These are phyloP conservation scores for Coelastrella sp. DNA, from an alignment of 139 green algal species.

Conservation along the genomic window DNA sequence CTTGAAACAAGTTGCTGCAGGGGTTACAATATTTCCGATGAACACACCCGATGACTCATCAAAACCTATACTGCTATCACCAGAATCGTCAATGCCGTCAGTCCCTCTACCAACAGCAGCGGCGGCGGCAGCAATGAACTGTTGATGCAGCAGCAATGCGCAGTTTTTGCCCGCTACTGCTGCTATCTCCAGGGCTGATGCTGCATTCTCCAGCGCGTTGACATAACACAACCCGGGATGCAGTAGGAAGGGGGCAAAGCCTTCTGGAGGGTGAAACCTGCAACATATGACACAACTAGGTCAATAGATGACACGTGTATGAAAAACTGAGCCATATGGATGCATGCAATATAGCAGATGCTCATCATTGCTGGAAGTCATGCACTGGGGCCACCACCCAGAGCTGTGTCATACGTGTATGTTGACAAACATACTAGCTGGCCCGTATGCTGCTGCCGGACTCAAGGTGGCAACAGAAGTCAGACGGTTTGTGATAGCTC, in stretches of 20 bases:
- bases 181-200: slow-evolving; percentile 78
- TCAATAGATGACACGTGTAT: neutral
- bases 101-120: too few relatives aligned
- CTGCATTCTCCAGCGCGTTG: slow-evolving; percentile 76
- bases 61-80: too few relatives aligned
- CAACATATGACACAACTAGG: neutral
- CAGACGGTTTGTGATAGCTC: too few relatives aligned
- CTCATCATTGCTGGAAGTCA: neutral
- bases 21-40: too few relatives aligned
- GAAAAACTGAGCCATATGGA: neutral
- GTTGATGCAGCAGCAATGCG: slow-evolving; percentile 62
- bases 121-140: neutral
- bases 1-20: too few relatives aligned
- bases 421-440: too few relatives aligned
- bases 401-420: too few relatives aligned
- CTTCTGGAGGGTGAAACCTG: slow-evolving; percentile 75
- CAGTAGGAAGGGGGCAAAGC: slow-evolving; percentile 77
- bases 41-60: too few relatives aligned
- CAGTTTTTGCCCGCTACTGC: slow-evolving; percentile 70
- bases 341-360: neutral
- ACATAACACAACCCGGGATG: slow-evolving; percentile 67
- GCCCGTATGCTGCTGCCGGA: too few relatives aligned
- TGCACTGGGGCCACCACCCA: too few relatives aligned
- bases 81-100: too few relatives aligned
- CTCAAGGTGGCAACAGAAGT: too few relatives aligned